Base-by-base conservation (phyloP, 1,284 basidiomycete genomes). In the Acaromyces ingoldii region DNA sequence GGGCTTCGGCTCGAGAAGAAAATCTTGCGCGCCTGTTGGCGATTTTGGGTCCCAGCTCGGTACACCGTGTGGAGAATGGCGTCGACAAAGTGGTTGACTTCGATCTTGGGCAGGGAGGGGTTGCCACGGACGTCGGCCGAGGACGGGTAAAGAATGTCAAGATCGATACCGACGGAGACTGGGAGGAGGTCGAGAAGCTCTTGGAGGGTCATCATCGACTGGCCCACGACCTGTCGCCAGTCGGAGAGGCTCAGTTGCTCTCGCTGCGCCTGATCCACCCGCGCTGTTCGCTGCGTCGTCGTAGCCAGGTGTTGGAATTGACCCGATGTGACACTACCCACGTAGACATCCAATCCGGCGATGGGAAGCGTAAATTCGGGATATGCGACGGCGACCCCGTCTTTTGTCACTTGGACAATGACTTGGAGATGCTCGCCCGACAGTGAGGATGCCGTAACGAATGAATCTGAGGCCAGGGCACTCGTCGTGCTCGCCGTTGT, bases 381-480 rank as follows among this genome's bases (percentile, higher is more conserved):
- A 74, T 82, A 95, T 0, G 88, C 81, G 28, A 98, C 89, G 0
- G 95, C 89, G 19, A 89, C 83, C 25, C 86, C 78, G 75, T 98
- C 93, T 57, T 85, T 83, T 2, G 93, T 97, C 50, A 97, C 88
- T 77, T 98, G 95, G 6, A 98, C 84, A 19, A 85, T 82, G 36
- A 89, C 80, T 63, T 89, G 86, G 33, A 95, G 79, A 76, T 93
- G 95, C 63, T 85, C 85, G 33, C 92, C 93, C 17, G 84, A 84
- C 11, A 97, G 81, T 4, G 90, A 93, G 3, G 90, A 91, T 34
- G 90, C 82, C 0, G 88, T 90, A 50, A 87, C 79, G 24, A 84
- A 81, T 13, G 75, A 72, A n/a, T 42, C 60, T 2, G 46, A 13
- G 2, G 53, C 51, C 10, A 55, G 55, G 24, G 59, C 57, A 28